Evolutionary conservation across 2,329 filamentous ascomycete genomes (phyloP), one percentile per base, ranked within the genome.

Genomic region (Helotiales sp.): DNA sequence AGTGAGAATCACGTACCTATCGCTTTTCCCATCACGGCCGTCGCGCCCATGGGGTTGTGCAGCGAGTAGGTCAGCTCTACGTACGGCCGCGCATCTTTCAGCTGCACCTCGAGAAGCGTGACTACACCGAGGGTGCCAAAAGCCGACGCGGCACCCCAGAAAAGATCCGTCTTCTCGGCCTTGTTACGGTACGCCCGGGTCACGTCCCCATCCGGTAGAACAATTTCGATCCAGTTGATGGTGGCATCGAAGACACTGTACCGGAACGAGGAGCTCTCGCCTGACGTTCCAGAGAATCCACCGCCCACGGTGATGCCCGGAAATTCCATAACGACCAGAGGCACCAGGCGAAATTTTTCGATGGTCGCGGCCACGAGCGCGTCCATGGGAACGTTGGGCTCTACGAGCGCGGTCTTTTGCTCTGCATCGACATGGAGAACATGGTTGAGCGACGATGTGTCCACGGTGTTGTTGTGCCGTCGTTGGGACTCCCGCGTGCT

Each of bases 331-430:
- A 90, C 85, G 0, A 90, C 85, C 0, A 80, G 81, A 0, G 81
- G 86, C 1, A 90, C 71, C 0, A 89, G 73, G 0, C 81, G 80
- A 48, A 82, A 67, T 4, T 73, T 70, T n/a, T n/a, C 34, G 47
- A 86, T 65, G 0, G 85, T 85, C 1, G 79, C 82, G 52, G 81
- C 77, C 1, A 89, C 79, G 1, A 90, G 75, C 0, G 74, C 73
- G 58, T 88, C 85, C 85, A 90, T 89, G 0, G 84, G 76, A 2
- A 90, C 86, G 62, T 89, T 90, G 0, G 86, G 85, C 66, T 90
- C 86, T 0, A 88, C 86, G 0, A 84, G 65, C 46, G 74, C 76
- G 12, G 74, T 79, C 59, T 75, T 76, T 5, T 66, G 70, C n/a
- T 70, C 59, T 12, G 63, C 62, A 62, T 81, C 71, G 48, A 82